A percentile compares a stretch with the other conserved stretches of the same genome.
Evolutionary conservation across 1,284 basidiomycete genomes (phyloP).

Genomic region (Volvariella volvacea): DNA sequence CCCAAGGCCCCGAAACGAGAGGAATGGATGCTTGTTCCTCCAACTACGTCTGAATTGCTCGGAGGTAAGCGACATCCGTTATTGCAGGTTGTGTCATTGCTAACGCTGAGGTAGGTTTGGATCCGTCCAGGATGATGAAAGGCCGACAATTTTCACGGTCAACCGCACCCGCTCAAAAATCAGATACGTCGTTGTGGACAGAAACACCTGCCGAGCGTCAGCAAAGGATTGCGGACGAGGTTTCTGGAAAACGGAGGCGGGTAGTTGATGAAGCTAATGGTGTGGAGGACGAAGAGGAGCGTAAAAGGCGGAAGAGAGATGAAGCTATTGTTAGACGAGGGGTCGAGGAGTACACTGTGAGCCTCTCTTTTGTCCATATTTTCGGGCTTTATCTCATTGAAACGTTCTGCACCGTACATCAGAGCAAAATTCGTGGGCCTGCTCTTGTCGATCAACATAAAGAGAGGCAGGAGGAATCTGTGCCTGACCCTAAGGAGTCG

Average conservation of each 20-base stretch:
- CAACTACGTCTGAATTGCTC: slow-evolving; percentile 69
- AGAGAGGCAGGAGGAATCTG: slow-evolving; percentile 8
- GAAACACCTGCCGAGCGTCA: slow-evolving; percentile 88
- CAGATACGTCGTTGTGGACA: slow-evolving; percentile 76
- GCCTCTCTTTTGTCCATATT: slow-evolving; percentile 16
- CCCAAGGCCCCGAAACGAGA: slow-evolving; percentile 76
- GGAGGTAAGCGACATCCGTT: slow-evolving; percentile 58
- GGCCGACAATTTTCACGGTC: slow-evolving; percentile 72
- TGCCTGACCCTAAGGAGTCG: slow-evolving; percentile 27
- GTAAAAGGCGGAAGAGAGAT: slow-evolving; percentile 55
- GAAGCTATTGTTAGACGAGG: slow-evolving; percentile 53
- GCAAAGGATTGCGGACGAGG: slow-evolving; percentile 80
- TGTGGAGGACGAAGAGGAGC: slow-evolving; percentile 33
- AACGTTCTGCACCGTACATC: no score
- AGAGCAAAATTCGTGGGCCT: slow-evolving; percentile 62
- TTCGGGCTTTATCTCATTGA: no score
- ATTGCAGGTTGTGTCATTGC: background rate
- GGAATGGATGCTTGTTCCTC: slow-evolving; percentile 94
- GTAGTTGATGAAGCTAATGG: slow-evolving; percentile 42
- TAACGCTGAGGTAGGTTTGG: slow-evolving; percentile 19
- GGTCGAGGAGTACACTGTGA: slow-evolving; percentile 77
- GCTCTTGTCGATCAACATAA: slow-evolving; percentile 68
- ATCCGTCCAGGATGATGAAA: slow-evolving; percentile 36
- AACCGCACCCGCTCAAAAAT: slow-evolving; percentile 32
- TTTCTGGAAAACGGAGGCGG: slow-evolving; percentile 75